Percentiles rank a stretch among this genome's conserved stretches.
Evolutionary conservation across 2,329 filamentous ascomycete genomes (phyloP).

Genomic region (Alternaria metachromatica): DNA sequence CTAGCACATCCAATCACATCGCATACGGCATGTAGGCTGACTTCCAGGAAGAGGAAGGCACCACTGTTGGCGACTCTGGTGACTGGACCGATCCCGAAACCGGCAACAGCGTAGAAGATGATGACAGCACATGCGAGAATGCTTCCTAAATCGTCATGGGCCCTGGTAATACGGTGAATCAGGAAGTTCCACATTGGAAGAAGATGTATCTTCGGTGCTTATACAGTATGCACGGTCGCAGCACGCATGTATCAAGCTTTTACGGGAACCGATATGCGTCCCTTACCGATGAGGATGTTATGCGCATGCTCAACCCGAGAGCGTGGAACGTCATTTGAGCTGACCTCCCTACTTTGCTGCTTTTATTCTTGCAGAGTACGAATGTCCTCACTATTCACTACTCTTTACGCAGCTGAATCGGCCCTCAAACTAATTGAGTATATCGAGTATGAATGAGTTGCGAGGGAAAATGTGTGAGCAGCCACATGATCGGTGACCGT

Average conservation of each 20-base stretch:
- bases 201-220: neutral
- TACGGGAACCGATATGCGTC: neutral
- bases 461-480: neutral
- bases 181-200: neutral
- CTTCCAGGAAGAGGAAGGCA: neutral
- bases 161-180: neutral
- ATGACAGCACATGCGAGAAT: neutral
- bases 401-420: neutral
- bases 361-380: neutral
- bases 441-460: neutral
- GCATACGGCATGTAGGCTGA: conserved; percentile 18
- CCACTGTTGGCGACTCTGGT: neutral
- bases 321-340: neutral
- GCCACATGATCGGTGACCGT: neutral
- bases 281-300: neutral
- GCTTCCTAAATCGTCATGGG: neutral
- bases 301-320: neutral
- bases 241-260: neutral
- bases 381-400: neutral
- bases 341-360: neutral
- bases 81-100: neutral
- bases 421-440: neutral
- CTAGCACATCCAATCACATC: conserved; percentile 4
- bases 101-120: neutral
- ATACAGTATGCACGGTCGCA: neutral